These are phyloP conservation scores for Phialophora chinensis DNA, from an alignment of 2,329 filamentous ascomycete species.

Conservation along the genomic window DNA sequence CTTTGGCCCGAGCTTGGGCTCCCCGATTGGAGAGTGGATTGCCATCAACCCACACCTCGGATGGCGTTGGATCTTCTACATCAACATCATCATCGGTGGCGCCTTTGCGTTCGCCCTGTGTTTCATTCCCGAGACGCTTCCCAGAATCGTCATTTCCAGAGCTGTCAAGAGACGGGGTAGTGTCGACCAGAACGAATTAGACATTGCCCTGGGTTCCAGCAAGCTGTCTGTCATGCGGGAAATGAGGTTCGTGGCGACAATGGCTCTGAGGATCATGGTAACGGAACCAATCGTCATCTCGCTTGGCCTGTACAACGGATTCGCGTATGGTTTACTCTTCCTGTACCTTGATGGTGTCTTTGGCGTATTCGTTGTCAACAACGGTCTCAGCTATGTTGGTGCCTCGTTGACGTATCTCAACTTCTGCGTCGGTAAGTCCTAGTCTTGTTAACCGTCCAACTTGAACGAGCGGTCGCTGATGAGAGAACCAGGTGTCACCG, in stretches of 20 bases:
- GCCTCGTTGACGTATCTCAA: conserved; percentile 53
- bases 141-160: conserved; percentile 48
- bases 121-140: conserved; percentile 51
- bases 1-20: conserved; percentile 49
- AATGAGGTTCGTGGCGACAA: conserved; percentile 50
- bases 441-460: neutral
- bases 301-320: conserved; percentile 48
- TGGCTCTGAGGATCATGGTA: conserved; percentile 53
- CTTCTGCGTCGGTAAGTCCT: conserved; percentile 46
- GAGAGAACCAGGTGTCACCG: conserved; percentile 41
- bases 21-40: conserved; percentile 51
- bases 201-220: conserved; percentile 44
- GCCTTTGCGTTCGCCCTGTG: conserved; percentile 47
- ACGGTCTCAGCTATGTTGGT: conserved; percentile 47
- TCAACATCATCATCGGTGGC: conserved; percentile 51
- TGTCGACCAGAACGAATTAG: conserved; percentile 42
- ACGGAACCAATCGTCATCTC: conserved; percentile 51
- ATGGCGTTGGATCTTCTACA: conserved; percentile 46
- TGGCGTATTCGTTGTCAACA: conserved; percentile 53
- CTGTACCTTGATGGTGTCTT: conserved; percentile 53
- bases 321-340: conserved; percentile 52
- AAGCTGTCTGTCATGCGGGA: conserved; percentile 49
- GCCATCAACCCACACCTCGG: conserved; percentile 46
- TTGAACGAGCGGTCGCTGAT: neutral
- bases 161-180: conserved; percentile 43